Evolutionary conservation across 1,284 basidiomycete genomes (phyloP), one percentile per base, ranked within the genome.

Genomic region (Kalmanozyma brasiliensis): DNA sequence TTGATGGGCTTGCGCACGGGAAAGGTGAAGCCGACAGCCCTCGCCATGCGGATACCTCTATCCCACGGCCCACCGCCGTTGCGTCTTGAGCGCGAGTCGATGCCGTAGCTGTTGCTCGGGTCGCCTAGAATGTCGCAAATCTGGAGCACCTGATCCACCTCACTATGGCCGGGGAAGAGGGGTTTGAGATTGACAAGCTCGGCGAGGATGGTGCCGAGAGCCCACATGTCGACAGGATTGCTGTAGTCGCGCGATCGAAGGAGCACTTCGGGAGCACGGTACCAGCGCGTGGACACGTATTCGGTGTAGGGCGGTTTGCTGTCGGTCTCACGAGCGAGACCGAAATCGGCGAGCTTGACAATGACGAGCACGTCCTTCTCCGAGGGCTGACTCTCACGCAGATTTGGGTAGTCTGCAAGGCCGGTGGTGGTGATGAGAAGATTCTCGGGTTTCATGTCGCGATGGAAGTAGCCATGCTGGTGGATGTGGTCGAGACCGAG

Each of bases 401-500:
- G 72, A 51, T 69, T 73, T n/a, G 89, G 89, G 82, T 99, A 99
- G 83, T 97, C 93, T 72, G 91, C 90, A 46, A 97, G 87, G 22
- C 96, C 96, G 10, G 93, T 97, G 2, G 96, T 99, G n/a, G 96
- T 99, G 77, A 99, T 95, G 52, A 99, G 88, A n/a, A 99, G 89
- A 78, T 99, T 99, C 82, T 99, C 96, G 24, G 96, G 96, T 84
- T 99, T 99, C 93, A 98, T 95, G 83, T 99, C 96, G 52, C 96
- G 92, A 83, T 99, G 96, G 83, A 99, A 98, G 84, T 96, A 99
- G 56, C 95, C 95, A 44, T 90, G 86, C 16, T 86, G 82, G 83
- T 99, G 96, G 67, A 98, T 93, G 82, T 98, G 96, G 78, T 93
- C 86, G 33, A 99, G 87, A 30, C 96, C 96, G 11, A 88, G 85